These are phyloP conservation scores for Agroathelia rolfsii DNA, from an alignment of 1,284 basidiomycete species.

Conservation along the genomic window DNA sequence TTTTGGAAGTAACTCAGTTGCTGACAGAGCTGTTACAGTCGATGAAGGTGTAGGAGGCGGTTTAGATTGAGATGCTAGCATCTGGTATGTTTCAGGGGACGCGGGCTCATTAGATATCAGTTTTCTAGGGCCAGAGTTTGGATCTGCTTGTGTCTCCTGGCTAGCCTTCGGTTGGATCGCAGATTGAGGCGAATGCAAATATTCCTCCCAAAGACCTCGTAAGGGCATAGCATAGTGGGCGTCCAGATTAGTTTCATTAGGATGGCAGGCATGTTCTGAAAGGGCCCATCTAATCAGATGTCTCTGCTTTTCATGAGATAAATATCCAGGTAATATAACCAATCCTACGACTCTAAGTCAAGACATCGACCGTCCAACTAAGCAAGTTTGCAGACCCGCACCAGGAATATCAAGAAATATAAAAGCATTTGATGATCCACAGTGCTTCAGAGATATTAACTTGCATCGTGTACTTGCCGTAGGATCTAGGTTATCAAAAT, in stretches of 20 bases:
- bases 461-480: conserved; percentile 28
- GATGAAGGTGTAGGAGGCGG: conserved; percentile 47
- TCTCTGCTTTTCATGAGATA: conserved; percentile 52
- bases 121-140: conserved; percentile 41
- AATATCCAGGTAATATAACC: conserved; percentile 67
- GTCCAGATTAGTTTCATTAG: conserved; percentile 83
- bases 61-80: conserved; percentile 42
- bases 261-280: conserved; percentile 58
- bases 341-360: conserved; percentile 44
- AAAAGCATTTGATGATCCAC: conserved; percentile 29
- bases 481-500: conserved; percentile 42
- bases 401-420: conserved; percentile 45
- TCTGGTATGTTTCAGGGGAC: conserved; percentile 34
- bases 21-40: conserved; percentile 32
- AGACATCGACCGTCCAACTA: conserved; percentile 8
- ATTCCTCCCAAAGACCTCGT: conserved; percentile 65
- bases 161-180: conserved; percentile 16
- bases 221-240: conserved; percentile 71
- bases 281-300: conserved; percentile 63
- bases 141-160: conserved; percentile 30
- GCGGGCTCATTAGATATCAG: conserved; percentile 64
- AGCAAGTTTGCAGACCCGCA: conserved; percentile 25
- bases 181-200: conserved; percentile 33
- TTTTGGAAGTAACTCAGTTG: conserved; percentile 52
- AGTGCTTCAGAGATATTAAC: conserved; percentile 18